Conservation (phyloP, 2,329 filamentous ascomycete genomes). For the Penicillium sp. region DNA sequence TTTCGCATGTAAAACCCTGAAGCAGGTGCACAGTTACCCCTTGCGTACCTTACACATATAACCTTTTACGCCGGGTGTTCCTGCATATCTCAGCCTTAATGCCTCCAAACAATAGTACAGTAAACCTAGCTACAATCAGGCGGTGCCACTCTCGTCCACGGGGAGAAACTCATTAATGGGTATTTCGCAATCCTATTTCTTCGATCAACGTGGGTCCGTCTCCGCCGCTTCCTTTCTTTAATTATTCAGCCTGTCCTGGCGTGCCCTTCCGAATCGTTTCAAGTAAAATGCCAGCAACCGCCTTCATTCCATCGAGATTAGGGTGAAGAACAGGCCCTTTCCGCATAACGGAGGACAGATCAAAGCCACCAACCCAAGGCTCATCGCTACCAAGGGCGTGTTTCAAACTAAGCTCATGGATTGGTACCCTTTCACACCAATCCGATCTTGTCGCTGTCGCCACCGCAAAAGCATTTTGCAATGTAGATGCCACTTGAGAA, state of each 20-base stretch:
- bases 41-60: not conserved
- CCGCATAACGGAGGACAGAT: not conserved
- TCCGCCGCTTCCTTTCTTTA: not conserved
- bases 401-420: constrained; percentile 13
- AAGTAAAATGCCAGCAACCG: constrained; percentile 7
- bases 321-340: constrained; percentile 9
- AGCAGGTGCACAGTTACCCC: not conserved
- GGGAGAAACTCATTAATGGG: not conserved
- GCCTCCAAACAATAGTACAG: not conserved
- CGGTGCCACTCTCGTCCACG: too few species aligned
- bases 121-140: too few species aligned
- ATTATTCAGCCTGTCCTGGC: not conserved
- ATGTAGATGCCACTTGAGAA: constrained; percentile 4
- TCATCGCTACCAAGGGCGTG: constrained; percentile 14
- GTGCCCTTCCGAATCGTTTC: not conserved
- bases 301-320: constrained; percentile 16
- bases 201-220: not conserved
- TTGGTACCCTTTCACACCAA: constrained; percentile 17
- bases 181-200: not conserved
- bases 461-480: constrained; percentile 12
- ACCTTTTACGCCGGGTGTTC: not conserved
- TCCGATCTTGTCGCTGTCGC: constrained; percentile 6
- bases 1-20: not conserved
- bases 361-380: constrained; percentile 15
- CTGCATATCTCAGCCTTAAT: not conserved